Evolutionary conservation across 768 basidiomycete species (phyloP), one percentile per base, ranked within the genome.

Genomic region (Boletus tylopilopsis): DNA sequence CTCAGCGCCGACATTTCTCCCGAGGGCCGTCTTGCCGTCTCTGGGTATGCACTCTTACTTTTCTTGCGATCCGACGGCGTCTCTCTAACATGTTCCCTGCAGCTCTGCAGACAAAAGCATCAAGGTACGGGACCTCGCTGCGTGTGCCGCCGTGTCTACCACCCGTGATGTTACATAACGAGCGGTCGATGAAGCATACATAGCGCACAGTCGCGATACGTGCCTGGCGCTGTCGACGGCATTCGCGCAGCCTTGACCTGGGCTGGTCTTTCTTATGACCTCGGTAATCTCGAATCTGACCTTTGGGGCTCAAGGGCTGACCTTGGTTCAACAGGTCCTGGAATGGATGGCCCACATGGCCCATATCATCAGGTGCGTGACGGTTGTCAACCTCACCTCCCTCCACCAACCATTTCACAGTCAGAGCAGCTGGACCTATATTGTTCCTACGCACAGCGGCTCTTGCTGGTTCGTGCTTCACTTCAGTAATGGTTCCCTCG

Each of bases 261-360:
- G 96, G 90, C 94, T 44, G 91, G 92, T 8, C 69, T 99, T 21
- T 76, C 90, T 8, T 95, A 90, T 66, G 95, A 98, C 64, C 86
- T 86, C 71, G 96, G 95, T 92, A 47, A 40, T 35, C 32, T 24
- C 5, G 8, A 27, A 78, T 65, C 3, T 3, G 8, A 25, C 22
- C 5, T 21, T 19, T 11, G 18, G 13, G 30, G 5, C n/a, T 15
- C 24, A 5, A 27, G 4, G 19, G 19, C 45, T 62, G 32, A 64
- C 46, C n/a, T 35, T 34, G 7, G 25, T 27, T 22, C 11, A 10
- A 39, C 24, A 95, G 92, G 93, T 46, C 93, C 94, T 2, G 87
- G 82, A 23, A 76, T 74, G 49, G 80, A 75, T 33, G 91, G 90
- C 0, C 79, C 84, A 1, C 82, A 88, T 58, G 85, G 78, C 1